These are phyloP conservation scores for Pinus albicaulis DNA, from an alignment of 75 land plant species.

Conservation along the genomic window DNA sequence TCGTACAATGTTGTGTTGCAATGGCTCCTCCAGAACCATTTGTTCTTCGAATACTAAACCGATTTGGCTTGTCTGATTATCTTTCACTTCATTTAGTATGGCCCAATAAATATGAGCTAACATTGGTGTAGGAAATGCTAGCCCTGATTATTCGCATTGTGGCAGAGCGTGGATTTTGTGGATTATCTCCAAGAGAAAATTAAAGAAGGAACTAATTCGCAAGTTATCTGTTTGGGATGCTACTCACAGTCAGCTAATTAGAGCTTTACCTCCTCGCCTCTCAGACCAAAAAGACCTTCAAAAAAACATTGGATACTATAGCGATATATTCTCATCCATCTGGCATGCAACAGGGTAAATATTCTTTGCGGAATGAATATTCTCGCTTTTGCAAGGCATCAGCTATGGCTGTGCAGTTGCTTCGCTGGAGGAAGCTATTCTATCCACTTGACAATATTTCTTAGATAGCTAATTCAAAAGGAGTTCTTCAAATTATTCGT, in stretches of 20 bases:
- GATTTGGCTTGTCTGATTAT: too few species aligned
- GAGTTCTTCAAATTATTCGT: conserved; percentile 56
- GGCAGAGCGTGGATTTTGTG: too few species aligned
- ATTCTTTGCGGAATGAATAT: conserved; percentile 60
- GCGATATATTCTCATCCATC: conserved; percentile 83
- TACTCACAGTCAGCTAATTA: conserved; percentile 85
- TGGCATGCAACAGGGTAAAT: conserved; percentile 96
- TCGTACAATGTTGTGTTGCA: too few species aligned
- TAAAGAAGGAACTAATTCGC: conserved; percentile 76
- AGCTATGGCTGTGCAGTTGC: conserved; percentile 69
- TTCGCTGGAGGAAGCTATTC: conserved; percentile 75
- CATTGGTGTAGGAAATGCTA: too few species aligned
- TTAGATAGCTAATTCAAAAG: conserved; percentile 57
- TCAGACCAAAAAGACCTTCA: conserved; percentile 71
- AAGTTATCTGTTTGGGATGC: conserved; percentile 84
- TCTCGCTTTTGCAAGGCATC: conserved; percentile 67
- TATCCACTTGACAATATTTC: conserved; percentile 52
- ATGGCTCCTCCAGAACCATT: too few species aligned
- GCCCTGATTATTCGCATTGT: too few species aligned
- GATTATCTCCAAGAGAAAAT: conserved; percentile 55
- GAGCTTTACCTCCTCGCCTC: conserved; percentile 81
- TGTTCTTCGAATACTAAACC: too few species aligned
- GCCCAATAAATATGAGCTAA: too few species aligned
- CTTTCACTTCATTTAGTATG: too few species aligned
- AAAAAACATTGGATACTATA: conserved; percentile 55